A percentile compares a stretch with the other conserved stretches of the same genome.
Conservation (phyloP, 1,284 basidiomycete genomes). For the Tilletia horrida region DNA sequence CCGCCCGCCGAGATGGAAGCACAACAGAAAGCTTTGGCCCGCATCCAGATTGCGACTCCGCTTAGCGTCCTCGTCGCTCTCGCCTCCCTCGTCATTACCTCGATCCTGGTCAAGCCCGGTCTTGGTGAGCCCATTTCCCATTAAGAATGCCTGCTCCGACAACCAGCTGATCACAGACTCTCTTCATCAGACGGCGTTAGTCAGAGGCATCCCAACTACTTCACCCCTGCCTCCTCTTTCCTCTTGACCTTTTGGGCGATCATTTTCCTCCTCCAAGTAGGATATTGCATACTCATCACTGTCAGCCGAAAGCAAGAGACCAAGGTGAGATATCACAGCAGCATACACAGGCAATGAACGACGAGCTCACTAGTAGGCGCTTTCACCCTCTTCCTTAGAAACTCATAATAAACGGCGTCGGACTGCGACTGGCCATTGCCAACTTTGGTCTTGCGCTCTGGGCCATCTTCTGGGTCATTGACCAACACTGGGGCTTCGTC, state of each 20-base stretch:
- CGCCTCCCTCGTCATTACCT: conserved; percentile 7
- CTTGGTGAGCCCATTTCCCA: background rate
- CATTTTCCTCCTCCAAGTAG: conserved; percentile 63
- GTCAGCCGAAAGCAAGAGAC: conserved; percentile 71
- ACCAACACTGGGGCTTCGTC: conserved; percentile 37
- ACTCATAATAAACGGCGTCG: conserved; percentile 63
- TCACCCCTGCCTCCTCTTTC: conserved; percentile 68
- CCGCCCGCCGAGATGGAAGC: conserved; percentile 5
- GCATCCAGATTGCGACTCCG: conserved; percentile 39
- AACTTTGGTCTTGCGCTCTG: conserved; percentile 80
- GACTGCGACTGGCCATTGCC: conserved; percentile 70
- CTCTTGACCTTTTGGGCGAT: conserved; percentile 66
- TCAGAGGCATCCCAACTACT: conserved; percentile 65
- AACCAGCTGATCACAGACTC: too few relatives aligned
- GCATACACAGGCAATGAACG: too few relatives aligned
- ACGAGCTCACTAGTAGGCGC: background rate
- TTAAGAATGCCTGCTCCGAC: too few relatives aligned
- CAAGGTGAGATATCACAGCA: conserved; percentile 60
- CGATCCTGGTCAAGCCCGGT: background rate
- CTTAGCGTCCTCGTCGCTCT: conserved; percentile 29
- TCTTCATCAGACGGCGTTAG: conserved; percentile 58
- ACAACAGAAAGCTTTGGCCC: conserved; percentile 29
- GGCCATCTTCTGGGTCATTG: conserved; percentile 72
- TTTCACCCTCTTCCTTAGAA: conserved; percentile 18
- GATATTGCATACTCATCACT: conserved; percentile 74